Base-by-base conservation (phyloP, 2,329 filamentous ascomycete genomes). In the Sodiomyces alkalinus region DNA sequence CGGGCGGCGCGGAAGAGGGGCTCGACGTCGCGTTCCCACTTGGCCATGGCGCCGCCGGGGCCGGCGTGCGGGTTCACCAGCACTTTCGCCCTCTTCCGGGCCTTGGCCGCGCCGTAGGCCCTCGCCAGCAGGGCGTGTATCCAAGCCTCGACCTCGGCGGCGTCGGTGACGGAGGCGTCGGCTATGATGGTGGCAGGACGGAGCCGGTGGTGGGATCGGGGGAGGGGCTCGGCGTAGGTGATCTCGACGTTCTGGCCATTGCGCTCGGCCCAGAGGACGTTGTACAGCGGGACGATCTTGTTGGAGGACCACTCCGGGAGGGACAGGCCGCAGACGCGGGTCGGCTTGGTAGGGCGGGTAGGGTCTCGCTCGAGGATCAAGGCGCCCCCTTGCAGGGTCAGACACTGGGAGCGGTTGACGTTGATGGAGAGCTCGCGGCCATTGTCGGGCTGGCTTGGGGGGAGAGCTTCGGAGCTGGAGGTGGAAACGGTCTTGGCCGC, bases 1-100 rank as follows among this genome's bases (percentile, higher is more conserved):
- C 71, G 64, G 1, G 90, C 86, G 0, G 85, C 85, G 11, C 75
- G 70, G 35, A 98, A 74, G 19, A 98, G 67, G 7, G 87, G 86
- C 44, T 77, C 74, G 25, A 86, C 79, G 38, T 87, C 66, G 24
- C 65, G 67, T 32, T 74, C 58, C 66, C 85, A 96, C 38, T 74
- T 65, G 45, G 72, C 79, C 35, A 69, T 56, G 2, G 85, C 87
- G 22, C 55, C 57, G 22, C 87, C 87, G 22, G 83, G 80, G 0
- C 90, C 90, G 10, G 85, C 82, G 42, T 86, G 79, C 0, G 90
- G 90, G 50, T 98, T 98, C 36, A 98, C 66, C 23, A 96, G 59
- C 9, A 96, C 74, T 49, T 90, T 92, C 37, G 90, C 74, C 26
- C 82, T 73, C 51, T 85, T 90, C 33, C 63, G 66, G 29, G 64